Base-by-base conservation (phyloP, 2,329 filamentous ascomycete species). In the Aspergillus sp. region DNA sequence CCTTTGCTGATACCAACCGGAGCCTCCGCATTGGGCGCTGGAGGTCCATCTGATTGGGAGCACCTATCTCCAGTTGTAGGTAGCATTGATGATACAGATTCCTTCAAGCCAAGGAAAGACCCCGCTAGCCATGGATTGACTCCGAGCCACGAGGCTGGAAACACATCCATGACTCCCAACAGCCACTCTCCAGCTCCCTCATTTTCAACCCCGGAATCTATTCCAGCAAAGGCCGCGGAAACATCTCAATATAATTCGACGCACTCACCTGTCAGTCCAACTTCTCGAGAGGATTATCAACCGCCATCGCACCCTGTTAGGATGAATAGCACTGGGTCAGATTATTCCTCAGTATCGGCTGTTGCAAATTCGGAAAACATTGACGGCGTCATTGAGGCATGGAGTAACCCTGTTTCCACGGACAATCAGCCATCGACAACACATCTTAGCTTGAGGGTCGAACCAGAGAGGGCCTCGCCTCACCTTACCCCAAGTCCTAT, bases 41-140 rank as follows among this genome's bases (percentile, higher is more conserved):
- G 76, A 4, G 71, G 72, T 2, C 78, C 78, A 4, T 80, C 78
- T 4, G 78, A 80, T 57, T 80, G 78, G 78, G 78, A 80, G 58
- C 74, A 79, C 62, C 71, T 78, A 55, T 66, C 67, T 5, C 65
- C 68, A n/a, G 64, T 65, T 7, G 66, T 68, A 7, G 73, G 69
- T 24, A 68, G 74, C 20, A 62, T 77, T 42, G 75, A 78, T 53
- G 76, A 78, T 59, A 56, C 62, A 11, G 56, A 62, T 17, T 62
- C 61, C 47, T 70, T 69, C 34, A 63, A 62, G 20, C 58, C 62
- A 11, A 65, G 60, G 44, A 60, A 51, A 22, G 56, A 56, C n/a
- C 47, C 32, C 22, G 54, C 58, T 42, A 36, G 41, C 57, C 7
- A 34, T 38, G 6, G 39, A 62, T 18, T 57, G 62, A 24, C 55